Percentiles rank a stretch among this genome's conserved stretches.
These are phyloP conservation scores for Penicillium janthinellum DNA, from an alignment of 2,329 filamentous ascomycete species.

Conservation along the genomic window DNA sequence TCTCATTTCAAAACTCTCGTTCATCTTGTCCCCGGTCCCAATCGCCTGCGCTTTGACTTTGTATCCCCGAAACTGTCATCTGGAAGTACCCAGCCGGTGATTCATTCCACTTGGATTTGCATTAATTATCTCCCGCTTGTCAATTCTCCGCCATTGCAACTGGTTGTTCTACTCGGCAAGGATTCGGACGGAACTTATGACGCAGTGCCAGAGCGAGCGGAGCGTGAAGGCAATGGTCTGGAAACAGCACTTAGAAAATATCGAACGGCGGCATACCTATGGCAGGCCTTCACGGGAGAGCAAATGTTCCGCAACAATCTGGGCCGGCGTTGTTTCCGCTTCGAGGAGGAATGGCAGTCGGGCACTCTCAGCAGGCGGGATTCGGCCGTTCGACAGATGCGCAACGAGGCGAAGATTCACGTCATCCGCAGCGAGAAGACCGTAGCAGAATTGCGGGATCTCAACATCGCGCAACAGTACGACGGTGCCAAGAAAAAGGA, in stretches of 20 bases:
- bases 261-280: slow-evolving; percentile 91
- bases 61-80: slow-evolving; percentile 77
- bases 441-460: slow-evolving; percentile 76
- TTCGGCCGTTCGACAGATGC: slow-evolving; percentile 68
- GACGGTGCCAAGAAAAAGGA: slow-evolving; percentile 67
- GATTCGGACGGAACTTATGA: slow-evolving; percentile 88
- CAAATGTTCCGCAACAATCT: slow-evolving; percentile 92
- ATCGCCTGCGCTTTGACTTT: slow-evolving; percentile 86
- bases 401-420: slow-evolving; percentile 89
- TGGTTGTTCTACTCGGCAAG: slow-evolving; percentile 83
- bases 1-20: slow-evolving; percentile 91
- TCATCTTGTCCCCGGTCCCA: slow-evolving; percentile 88
- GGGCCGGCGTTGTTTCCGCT: slow-evolving; percentile 81
- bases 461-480: slow-evolving; percentile 78
- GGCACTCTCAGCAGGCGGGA: slow-evolving; percentile 80
- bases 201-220: slow-evolving; percentile 71
- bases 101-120: slow-evolving; percentile 77
- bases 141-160: slow-evolving; percentile 78
- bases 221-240: slow-evolving; percentile 79
- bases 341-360: slow-evolving; percentile 92
- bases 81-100: slow-evolving; percentile 59
- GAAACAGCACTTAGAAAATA: slow-evolving; percentile 85
- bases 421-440: slow-evolving; percentile 82
- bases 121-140: slow-evolving; percentile 83
- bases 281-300: slow-evolving; percentile 96